These are phyloP conservation scores for Colletotrichum filicis DNA, from an alignment of 2,329 filamentous ascomycete genomes.

Conservation along the genomic window DNA sequence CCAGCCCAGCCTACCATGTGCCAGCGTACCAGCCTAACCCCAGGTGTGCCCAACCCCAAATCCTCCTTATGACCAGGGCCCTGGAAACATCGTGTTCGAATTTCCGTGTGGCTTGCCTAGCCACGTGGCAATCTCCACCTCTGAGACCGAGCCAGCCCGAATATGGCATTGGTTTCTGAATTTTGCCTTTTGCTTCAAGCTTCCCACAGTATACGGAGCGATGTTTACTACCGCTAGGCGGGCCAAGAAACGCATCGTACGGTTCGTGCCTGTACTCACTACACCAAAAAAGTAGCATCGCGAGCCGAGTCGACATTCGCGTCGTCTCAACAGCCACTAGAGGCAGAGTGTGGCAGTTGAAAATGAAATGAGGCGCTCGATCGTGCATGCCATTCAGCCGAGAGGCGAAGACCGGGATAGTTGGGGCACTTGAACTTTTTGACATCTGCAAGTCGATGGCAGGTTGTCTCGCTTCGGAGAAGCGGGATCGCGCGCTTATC, in stretches of 20 bases:
- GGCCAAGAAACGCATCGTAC: background rate
- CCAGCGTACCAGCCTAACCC: constrained; percentile 17
- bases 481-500: background rate
- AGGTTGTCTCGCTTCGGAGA: background rate
- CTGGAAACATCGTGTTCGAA: constrained; percentile 10
- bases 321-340: background rate
- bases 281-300: background rate
- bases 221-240: background rate
- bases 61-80: constrained; percentile 11
- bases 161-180: background rate
- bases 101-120: constrained; percentile 24
- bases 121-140: constrained; percentile 34
- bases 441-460: background rate
- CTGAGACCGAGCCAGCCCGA: constrained; percentile 15
- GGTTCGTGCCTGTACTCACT: background rate
- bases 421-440: background rate
- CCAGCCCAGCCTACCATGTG: constrained; percentile 28
- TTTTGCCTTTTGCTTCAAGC: background rate
- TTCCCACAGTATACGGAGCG: background rate
- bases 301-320: background rate
- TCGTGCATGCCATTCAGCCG: background rate
- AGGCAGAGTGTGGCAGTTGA: background rate
- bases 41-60: constrained; percentile 8
- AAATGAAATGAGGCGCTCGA: background rate
- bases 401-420: background rate